phyloP scores from a whole-genome alignment of 768 basidiomycete species.

The Boletus sensibilis region DNA sequence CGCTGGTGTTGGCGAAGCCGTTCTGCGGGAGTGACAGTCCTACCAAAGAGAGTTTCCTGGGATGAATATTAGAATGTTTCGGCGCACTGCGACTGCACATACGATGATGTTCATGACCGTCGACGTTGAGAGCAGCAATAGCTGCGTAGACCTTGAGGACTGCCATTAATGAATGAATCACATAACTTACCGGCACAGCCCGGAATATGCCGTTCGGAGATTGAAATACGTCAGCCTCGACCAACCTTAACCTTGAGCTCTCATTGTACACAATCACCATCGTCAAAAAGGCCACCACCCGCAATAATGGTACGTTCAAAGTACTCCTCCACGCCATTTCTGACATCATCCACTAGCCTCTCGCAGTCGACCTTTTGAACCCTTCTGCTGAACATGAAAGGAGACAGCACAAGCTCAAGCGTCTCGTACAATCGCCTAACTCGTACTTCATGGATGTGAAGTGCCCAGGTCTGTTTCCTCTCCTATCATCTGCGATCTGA shows the following conservation, averaged over 20 bases:
- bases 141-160: constrained; percentile 3
- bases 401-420: constrained; percentile 97
- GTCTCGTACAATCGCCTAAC: constrained; percentile 96
- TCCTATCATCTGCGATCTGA: background rate
- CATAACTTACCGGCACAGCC: background rate
- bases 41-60: constrained; percentile 94
- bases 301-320: constrained; percentile 21
- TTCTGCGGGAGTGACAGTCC: constrained; percentile 93
- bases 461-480: constrained; percentile 76
- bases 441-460: constrained; percentile 99
- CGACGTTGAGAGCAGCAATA: constrained; percentile 13
- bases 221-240: constrained; percentile 14
- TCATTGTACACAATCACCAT: constrained; percentile 24
- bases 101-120: constrained; percentile 78
- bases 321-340: background rate
- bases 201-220: constrained; percentile 21
- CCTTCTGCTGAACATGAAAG: constrained; percentile 84
- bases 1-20: constrained; percentile 96
- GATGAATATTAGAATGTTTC: constrained; percentile 15
- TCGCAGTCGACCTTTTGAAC: constrained; percentile 97
- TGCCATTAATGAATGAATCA: constrained; percentile 2
- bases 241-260: constrained; percentile 26
- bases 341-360: constrained; percentile 58
- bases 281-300: constrained; percentile 11
- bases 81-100: background rate